Percentiles rank a stretch among this genome's conserved stretches.
phyloP scores from a whole-genome alignment of 2,329 filamentous ascomycete genomes.

The Pseudocercospora macadamiae region DNA sequence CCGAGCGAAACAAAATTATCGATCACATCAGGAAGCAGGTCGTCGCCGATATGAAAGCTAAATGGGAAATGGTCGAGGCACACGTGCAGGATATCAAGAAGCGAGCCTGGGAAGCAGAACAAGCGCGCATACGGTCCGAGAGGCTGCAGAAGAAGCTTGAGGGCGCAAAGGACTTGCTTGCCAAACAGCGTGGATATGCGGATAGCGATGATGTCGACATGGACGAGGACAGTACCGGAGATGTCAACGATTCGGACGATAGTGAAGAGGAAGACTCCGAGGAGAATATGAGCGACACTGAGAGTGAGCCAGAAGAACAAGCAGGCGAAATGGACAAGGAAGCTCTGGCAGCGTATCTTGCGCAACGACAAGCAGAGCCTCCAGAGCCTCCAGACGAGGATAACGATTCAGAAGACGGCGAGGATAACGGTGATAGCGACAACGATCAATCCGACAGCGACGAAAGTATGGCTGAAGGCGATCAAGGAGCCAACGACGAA shows the following conservation, averaged over 20 bases:
- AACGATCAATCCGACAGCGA: constrained; percentile 11
- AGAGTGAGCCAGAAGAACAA: constrained; percentile 50
- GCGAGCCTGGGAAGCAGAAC: constrained; percentile 63
- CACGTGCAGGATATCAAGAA: constrained; percentile 62
- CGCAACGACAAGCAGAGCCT: constrained; percentile 33
- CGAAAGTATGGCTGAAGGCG: constrained; percentile 14
- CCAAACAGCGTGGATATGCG: constrained; percentile 35
- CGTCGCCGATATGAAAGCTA: constrained; percentile 63
- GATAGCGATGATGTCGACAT: constrained; percentile 35
- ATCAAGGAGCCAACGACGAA: not conserved
- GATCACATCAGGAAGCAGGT: constrained; percentile 73
- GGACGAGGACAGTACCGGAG: constrained; percentile 28
- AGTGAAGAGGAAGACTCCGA: constrained; percentile 32
- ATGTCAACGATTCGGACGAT: constrained; percentile 38
- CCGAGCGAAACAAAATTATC: constrained; percentile 70
- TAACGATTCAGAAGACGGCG: constrained; percentile 21
- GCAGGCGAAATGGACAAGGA: constrained; percentile 61
- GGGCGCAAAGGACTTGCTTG: constrained; percentile 36
- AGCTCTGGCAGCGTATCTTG: constrained; percentile 35
- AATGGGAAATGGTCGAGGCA: constrained; percentile 61
- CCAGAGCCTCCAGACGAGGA: constrained; percentile 33
- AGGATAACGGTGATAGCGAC: constrained; percentile 16
- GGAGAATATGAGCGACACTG: constrained; percentile 33
- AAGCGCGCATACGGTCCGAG: constrained; percentile 70
- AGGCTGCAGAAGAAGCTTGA: constrained; percentile 63